Evolutionary conservation across 2,329 filamentous ascomycete genomes (phyloP).

Genomic region (Penicillium sp.): DNA sequence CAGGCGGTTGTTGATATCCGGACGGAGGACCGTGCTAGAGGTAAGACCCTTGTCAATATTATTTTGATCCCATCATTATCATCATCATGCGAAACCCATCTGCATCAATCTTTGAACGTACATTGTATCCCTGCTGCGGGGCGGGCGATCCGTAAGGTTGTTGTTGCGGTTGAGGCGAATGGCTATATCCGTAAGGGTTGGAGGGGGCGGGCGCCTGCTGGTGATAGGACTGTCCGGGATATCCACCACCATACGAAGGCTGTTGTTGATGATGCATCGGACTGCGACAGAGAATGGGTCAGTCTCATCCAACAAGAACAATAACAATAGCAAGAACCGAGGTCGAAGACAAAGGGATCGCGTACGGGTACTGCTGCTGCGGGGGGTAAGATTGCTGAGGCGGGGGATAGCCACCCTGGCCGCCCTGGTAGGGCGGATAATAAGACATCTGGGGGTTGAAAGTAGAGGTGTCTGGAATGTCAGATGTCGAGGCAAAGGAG

Average conservation of each 20-base stretch:
- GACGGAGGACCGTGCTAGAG: slow-evolving; percentile 29
- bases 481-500: no score
- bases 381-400: slow-evolving; percentile 43
- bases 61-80: not conserved
- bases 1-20: slow-evolving; percentile 40
- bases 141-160: slow-evolving; percentile 35
- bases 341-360: slow-evolving; percentile 18
- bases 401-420: slow-evolving; percentile 44
- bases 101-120: slow-evolving; percentile 25
- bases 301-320: no score
- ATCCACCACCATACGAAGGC: slow-evolving; percentile 42
- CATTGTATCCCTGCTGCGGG: slow-evolving; percentile 42
- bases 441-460: slow-evolving; percentile 60
- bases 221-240: slow-evolving; percentile 42
- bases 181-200: slow-evolving; percentile 48
- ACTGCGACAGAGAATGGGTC: slow-evolving; percentile 22
- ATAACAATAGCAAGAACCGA: not conserved
- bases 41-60: slow-evolving; percentile 16
- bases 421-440: slow-evolving; percentile 63
- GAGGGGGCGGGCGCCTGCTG: slow-evolving; percentile 52
- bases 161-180: slow-evolving; percentile 47
- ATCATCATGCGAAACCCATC: not conserved
- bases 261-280: slow-evolving; percentile 42
- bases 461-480: no score
- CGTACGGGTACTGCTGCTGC: slow-evolving; percentile 47